phyloP scores from a whole-genome alignment of 2,329 filamentous ascomycete species.

The Diplodia intermedia region DNA sequence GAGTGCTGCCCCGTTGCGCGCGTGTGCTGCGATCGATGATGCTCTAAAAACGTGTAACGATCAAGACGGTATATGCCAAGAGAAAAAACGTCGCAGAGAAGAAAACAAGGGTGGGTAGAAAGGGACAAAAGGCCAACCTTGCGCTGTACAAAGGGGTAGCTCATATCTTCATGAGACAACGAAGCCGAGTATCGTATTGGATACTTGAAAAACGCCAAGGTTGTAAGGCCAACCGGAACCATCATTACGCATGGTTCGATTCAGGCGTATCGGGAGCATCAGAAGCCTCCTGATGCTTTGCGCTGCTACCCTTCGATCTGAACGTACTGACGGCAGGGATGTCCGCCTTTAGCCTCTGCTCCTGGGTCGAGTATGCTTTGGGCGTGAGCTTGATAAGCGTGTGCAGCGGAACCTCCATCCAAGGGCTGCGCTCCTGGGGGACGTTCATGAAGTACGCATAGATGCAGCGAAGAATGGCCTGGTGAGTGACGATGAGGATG shows the following conservation, averaged over 20 bases:
- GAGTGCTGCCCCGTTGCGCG: constrained; percentile 2
- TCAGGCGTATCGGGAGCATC: background rate
- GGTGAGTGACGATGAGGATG: constrained; percentile 96
- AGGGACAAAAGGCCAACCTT: constrained; percentile 2
- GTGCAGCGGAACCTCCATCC: constrained; percentile 98
- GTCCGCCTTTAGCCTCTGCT: constrained; percentile 85
- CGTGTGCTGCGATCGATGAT: constrained; percentile 3
- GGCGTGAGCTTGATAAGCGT: constrained; percentile 96
- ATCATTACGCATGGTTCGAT: background rate
- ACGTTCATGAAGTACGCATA: constrained; percentile 99
- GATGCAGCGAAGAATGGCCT: constrained; percentile 94
- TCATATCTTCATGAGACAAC: constrained; percentile 1
- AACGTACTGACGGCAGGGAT: constrained; percentile 97
- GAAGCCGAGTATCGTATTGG: background rate
- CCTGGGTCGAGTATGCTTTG: constrained; percentile 89
- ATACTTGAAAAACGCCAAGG: background rate
- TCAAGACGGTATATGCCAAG: constrained; percentile 15
- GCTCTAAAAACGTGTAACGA: constrained; percentile 6
- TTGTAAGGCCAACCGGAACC: background rate
- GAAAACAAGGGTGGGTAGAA: background rate
- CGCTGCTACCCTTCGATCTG: constrained; percentile 76
- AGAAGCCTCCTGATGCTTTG: constrained; percentile 22
- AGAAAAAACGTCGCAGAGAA: background rate
- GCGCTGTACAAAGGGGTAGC: background rate
- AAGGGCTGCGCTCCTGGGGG: constrained; percentile 88